Evolutionary conservation across 441 rosid genomes (phyloP).

Genomic region (Jatropha multifida): DNA sequence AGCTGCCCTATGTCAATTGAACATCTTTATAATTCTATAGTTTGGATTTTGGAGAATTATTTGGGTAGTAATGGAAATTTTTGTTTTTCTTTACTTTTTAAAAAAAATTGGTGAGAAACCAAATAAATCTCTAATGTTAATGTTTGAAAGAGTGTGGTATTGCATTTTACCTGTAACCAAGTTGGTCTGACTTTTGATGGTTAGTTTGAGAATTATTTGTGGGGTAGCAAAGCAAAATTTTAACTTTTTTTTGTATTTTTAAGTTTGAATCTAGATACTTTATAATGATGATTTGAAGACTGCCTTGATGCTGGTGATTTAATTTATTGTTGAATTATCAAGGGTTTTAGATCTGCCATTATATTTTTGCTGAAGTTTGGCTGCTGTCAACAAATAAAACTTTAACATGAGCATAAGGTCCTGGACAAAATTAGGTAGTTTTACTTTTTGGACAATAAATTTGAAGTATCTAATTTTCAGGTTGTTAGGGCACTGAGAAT

Average conservation of each 20-base stretch:
- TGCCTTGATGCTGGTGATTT: not conserved
- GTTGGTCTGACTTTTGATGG: too few species aligned
- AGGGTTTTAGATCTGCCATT: not conserved
- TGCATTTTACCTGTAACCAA: too few species aligned
- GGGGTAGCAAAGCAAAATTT: not conserved
- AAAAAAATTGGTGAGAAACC: too few species aligned
- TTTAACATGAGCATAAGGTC: not conserved
- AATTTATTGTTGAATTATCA: not conserved
- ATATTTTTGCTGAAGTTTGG: not conserved
- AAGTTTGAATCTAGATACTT: not conserved
- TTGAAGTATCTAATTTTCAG: constrained; percentile 37
- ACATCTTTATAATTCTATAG: not conserved
- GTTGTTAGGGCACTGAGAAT: constrained; percentile 85
- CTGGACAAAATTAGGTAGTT: constrained; percentile 3
- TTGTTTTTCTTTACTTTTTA: too few species aligned
- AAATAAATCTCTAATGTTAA: too few species aligned
- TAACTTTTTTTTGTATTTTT: not conserved
- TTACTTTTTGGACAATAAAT: constrained; percentile 13
- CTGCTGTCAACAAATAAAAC: constrained; percentile 12
- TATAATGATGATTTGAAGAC: not conserved
- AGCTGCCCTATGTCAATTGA: not conserved
- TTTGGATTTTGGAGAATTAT: too few species aligned
- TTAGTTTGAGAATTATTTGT: not conserved
- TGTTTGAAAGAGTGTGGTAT: too few species aligned
- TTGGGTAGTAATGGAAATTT: too few species aligned